Evolutionary conservation across 2,329 filamentous ascomycete species (phyloP).

Genomic region (Massarina eburnea): DNA sequence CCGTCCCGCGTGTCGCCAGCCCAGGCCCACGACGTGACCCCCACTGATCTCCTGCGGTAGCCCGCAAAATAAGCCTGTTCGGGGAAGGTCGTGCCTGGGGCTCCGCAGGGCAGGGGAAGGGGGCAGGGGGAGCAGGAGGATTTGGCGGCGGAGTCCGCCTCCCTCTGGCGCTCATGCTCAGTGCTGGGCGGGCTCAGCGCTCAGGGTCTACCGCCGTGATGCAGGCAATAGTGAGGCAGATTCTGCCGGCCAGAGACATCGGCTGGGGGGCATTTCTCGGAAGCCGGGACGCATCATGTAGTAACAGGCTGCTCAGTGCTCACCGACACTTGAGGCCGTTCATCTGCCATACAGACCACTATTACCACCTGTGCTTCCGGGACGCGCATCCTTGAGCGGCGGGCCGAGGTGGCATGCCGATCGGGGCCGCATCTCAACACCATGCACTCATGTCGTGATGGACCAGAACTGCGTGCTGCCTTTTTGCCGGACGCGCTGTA

Average conservation of each 20-base stretch:
- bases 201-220: slow-evolving; percentile 12
- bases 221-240: slow-evolving; percentile 4
- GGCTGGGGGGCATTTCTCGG: slow-evolving; percentile 5
- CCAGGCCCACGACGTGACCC: slow-evolving; percentile 15
- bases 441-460: not conserved
- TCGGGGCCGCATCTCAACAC: not conserved
- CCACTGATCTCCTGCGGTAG: slow-evolving; percentile 16
- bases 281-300: too few species aligned
- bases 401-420: slow-evolving; percentile 1
- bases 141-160: slow-evolving; percentile 19
- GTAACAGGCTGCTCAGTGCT: not conserved
- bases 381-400: not conserved
- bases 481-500: too few species aligned
- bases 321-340: not conserved
- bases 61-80: slow-evolving; percentile 16
- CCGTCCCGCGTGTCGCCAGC: slow-evolving; percentile 3
- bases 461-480: not conserved
- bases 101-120: slow-evolving; percentile 17
- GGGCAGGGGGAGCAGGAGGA: slow-evolving; percentile 12
- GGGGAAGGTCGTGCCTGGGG: slow-evolving; percentile 18
- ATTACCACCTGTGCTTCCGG: not conserved
- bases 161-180: slow-evolving; percentile 8
- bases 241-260: slow-evolving; percentile 14
- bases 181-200: slow-evolving; percentile 1
- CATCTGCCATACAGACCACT: not conserved